Conservation (phyloP, 75 land plant genomes). For the Sequoiadendron giganteum region DNA sequence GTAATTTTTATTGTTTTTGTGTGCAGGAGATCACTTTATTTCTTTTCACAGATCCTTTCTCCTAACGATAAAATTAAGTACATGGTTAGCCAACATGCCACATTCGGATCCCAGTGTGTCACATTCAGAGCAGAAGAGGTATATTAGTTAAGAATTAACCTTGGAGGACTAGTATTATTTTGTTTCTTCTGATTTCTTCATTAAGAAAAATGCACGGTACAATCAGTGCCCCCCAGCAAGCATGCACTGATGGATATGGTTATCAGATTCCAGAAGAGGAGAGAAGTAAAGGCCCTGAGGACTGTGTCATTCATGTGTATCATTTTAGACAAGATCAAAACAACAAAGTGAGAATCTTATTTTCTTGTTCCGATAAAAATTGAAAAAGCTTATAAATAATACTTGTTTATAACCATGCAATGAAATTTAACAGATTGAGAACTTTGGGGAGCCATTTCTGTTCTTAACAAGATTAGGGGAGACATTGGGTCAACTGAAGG, state of each 20-base stretch:
- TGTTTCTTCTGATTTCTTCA: background rate
- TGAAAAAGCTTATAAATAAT: background rate
- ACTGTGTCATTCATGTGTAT: background rate
- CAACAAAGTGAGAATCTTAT: background rate
- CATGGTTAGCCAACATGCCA: background rate
- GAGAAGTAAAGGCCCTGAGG: background rate
- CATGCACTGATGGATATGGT: background rate
- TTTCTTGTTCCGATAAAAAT: background rate
- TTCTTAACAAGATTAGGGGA: background rate
- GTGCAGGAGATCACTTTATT: background rate
- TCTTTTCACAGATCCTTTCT: background rate
- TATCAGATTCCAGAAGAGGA: slow-evolving; percentile 6
- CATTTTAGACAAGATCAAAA: background rate
- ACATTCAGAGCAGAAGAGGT: slow-evolving; percentile 3
- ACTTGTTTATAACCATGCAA: background rate
- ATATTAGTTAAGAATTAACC: background rate
- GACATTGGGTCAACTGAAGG: background rate
- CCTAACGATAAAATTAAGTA: background rate
- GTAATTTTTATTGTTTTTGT: background rate
- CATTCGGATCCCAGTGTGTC: background rate
- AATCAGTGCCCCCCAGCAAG: background rate
- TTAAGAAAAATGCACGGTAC: background rate
- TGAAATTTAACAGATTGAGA: background rate
- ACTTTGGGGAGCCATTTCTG: background rate
- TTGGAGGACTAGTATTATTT: background rate